A percentile compares a stretch with the other conserved stretches of the same genome.
These are phyloP conservation scores for Cyathus striatus DNA, from an alignment of 768 basidiomycete species.

Conservation along the genomic window DNA sequence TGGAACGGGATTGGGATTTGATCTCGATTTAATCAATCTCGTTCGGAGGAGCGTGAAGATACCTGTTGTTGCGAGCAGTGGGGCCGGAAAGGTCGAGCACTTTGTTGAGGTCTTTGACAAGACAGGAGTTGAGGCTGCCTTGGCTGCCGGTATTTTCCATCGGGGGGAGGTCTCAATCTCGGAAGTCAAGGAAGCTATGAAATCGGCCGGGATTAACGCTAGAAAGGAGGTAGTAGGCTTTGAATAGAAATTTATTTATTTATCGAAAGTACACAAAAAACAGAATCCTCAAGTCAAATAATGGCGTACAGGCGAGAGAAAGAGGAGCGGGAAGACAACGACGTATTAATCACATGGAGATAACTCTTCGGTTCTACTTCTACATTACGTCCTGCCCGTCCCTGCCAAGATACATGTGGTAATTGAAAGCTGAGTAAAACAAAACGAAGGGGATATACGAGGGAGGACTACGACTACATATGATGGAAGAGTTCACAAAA, in stretches of 20 bases:
- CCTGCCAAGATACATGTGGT: no score
- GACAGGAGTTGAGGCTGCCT: constrained; percentile 82
- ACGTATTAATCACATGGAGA: no score
- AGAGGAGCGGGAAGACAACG: no score
- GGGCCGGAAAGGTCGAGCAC: constrained; percentile 78
- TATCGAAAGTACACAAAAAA: not conserved
- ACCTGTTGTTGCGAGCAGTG: constrained; percentile 93
- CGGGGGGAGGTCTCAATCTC: constrained; percentile 79
- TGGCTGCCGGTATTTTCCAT: constrained; percentile 98
- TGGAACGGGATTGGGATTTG: constrained; percentile 90
- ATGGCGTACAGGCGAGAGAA: no score
- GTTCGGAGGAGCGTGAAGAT: constrained; percentile 76
- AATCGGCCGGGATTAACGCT: constrained; percentile 2
- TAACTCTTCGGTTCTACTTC: no score
- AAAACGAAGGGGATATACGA: no score
- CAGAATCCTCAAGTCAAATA: not conserved
- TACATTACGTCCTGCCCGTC: no score
- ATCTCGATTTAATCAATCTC: constrained; percentile 73
- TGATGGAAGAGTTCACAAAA: no score
- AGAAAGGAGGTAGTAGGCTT: constrained; percentile 3
- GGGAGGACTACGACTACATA: no score
- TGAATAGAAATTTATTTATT: not conserved
- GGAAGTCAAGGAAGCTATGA: constrained; percentile 67
- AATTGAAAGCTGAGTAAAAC: no score
- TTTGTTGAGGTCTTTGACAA: constrained; percentile 83